A percentile compares a stretch with the other conserved stretches of the same genome.
Evolutionary conservation across 805 yeast genomes (phyloP).

Genomic region (Yarrowia keelungensis): DNA sequence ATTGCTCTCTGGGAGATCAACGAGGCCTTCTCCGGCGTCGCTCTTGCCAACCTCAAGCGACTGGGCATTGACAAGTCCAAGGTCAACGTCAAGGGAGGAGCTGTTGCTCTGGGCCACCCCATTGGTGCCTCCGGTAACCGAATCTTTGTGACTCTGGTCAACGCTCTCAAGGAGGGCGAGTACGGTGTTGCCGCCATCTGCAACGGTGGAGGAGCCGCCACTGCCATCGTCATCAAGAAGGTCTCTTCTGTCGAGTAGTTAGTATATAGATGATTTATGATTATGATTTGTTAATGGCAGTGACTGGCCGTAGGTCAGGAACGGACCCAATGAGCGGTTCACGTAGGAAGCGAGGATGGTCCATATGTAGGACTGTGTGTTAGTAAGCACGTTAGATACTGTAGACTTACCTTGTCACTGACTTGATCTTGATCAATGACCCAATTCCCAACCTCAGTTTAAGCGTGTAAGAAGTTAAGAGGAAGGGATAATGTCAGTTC

Average conservation of each 20-base stretch:
- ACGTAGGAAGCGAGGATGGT: too few relatives aligned
- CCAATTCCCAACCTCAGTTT: too few relatives aligned
- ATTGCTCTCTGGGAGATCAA: slow-evolving; percentile 89
- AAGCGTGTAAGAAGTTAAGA: too few relatives aligned
- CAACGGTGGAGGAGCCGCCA: slow-evolving; percentile 99
- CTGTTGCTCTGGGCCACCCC: slow-evolving; percentile 95
- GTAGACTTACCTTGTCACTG: too few relatives aligned
- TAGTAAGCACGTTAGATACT: too few relatives aligned
- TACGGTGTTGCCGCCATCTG: slow-evolving; percentile 93
- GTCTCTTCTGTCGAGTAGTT: slow-evolving; percentile 41
- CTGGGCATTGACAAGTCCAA: slow-evolving; percentile 69
- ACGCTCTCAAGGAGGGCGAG: slow-evolving; percentile 67
- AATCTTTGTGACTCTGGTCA: slow-evolving; percentile 64
- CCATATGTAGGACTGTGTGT: too few relatives aligned
- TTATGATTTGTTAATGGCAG: neutral
- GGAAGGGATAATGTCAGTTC: too few relatives aligned
- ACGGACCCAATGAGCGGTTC: too few relatives aligned
- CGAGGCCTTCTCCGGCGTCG: slow-evolving; percentile 97
- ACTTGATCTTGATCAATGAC: too few relatives aligned
- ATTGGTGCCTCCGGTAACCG: slow-evolving; percentile 97
- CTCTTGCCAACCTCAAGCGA: slow-evolving; percentile 79
- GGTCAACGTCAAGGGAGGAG: slow-evolving; percentile 92
- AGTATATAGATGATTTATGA: slow-evolving; percentile 19
- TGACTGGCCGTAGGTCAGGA: too few relatives aligned
- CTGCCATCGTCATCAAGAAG: slow-evolving; percentile 83